Base-by-base conservation (phyloP, 345 rosid species). In the Corymbia maculata region DNA sequence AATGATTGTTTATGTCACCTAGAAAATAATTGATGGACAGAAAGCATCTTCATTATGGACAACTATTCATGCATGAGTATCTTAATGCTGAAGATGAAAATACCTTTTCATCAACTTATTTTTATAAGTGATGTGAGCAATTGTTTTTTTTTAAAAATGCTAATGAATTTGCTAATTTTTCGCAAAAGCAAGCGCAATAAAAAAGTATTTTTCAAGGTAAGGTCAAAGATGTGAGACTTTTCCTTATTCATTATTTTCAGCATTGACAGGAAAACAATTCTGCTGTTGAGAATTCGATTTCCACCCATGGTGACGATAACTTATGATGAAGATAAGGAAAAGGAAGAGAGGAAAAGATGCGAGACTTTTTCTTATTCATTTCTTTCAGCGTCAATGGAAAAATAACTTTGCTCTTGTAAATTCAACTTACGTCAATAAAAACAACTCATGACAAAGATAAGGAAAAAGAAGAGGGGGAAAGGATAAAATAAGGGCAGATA, bases 401-500 rank as follows among this genome's bases (percentile, higher is more conserved):
- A 9, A 50, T 50, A 50, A 13, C 12, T 50, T 50, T 3, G 13
- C 3, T 50, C 51, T 50, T 50, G 4, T 9, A 50, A 50, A 50
- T 50, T 50, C 51, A 12, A 26, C 2, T 2, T 61, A 1, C 0
- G 3, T 28, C 3, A 0, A 7, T 61, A 15, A 12, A 11, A 32
- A 61, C 8, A 11, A 12, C 7, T 12, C 26, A 61, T 55, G 28
- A 55, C 17, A 21, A 55, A 55, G 21, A 64, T n/a, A 64, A 3
- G 75, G 8, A 15, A 14, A 68, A 68, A 8, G 11, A 8, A n/a
- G 42, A 36, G 17, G 24, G 79, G 13, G 12, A 70, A 17, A 32
- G 47, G 8, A 75, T 4, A 36, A 44, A 75, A 36, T 75, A 75
- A 36, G 82, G 36, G 82, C 44, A 42, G 26, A 75, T 21, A 75